Percentiles rank a stretch among this genome's conserved stretches.
Evolutionary conservation across 306 rosid genomes (phyloP).

Genomic region (Hippophae tibetana): DNA sequence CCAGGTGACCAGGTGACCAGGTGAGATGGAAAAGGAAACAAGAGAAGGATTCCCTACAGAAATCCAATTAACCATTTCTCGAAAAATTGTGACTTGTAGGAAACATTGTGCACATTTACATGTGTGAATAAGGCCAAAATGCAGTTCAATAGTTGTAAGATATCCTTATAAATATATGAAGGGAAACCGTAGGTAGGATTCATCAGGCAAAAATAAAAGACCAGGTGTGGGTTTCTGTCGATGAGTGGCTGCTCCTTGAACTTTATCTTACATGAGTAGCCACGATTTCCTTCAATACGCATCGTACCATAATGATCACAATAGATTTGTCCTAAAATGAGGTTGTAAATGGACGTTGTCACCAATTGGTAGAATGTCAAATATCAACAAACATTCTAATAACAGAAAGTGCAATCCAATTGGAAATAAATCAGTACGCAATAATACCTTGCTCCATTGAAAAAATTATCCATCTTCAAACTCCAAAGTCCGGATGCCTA

Average conservation of each 20-base stretch:
- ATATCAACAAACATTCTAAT: constrained; percentile 17
- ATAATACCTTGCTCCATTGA: constrained; percentile 87
- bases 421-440: background rate
- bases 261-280: constrained; percentile 77
- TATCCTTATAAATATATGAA: too few species aligned
- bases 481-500: constrained; percentile 73
- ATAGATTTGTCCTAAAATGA: constrained; percentile 88
- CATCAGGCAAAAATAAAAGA: constrained; percentile 16
- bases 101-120: too few species aligned
- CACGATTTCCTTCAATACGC: constrained; percentile 79
- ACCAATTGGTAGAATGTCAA: constrained; percentile 40
- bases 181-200: background rate
- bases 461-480: constrained; percentile 94
- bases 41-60: too few species aligned
- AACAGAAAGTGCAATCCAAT: background rate
- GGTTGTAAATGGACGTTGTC: constrained; percentile 95
- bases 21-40: too few species aligned
- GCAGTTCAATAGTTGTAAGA: too few species aligned
- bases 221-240: constrained; percentile 98
- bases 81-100: too few species aligned
- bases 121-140: too few species aligned
- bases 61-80: too few species aligned
- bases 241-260: constrained; percentile 97
- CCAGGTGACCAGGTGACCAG: too few species aligned
- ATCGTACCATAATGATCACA: constrained; percentile 97